A percentile compares a stretch with the other conserved stretches of the same genome.
phyloP scores from a whole-genome alignment of 1,139 yeast species.

The Maudiozyma humilis region DNA sequence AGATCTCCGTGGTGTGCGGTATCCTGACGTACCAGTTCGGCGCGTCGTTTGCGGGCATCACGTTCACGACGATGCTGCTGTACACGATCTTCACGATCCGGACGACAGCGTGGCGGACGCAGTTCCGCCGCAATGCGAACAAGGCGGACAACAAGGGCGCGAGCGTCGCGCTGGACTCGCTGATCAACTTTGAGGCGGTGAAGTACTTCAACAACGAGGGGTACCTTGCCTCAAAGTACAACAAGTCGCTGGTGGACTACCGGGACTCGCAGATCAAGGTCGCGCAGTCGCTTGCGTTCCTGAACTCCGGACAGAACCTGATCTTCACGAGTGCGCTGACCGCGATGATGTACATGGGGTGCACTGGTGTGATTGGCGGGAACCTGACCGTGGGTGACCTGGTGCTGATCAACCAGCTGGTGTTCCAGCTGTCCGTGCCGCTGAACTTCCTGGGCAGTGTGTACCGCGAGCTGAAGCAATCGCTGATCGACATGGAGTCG shows the following conservation, averaged over 20 bases:
- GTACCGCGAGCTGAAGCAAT: conserved; percentile 87
- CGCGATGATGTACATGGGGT: conserved; percentile 98
- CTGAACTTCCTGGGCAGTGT: conserved; percentile 91
- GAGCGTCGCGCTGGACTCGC: conserved; percentile 84
- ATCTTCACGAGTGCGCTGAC: conserved; percentile 90
- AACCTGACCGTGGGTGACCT: conserved; percentile 86
- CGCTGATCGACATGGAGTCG: conserved; percentile 87
- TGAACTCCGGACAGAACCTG: conserved; percentile 86
- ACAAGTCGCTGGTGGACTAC: conserved; percentile 62
- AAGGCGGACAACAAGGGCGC: conserved; percentile 94
- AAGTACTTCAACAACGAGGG: conserved; percentile 87
- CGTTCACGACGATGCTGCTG: conserved; percentile 77
- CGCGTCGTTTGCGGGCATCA: conserved; percentile 76
- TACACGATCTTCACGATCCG: conserved; percentile 80
- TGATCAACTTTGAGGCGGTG: conserved; percentile 90
- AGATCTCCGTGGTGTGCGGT: conserved; percentile 87
- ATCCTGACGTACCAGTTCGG: conserved; percentile 91
- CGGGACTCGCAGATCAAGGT: conserved; percentile 80
- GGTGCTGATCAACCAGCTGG: conserved; percentile 91
- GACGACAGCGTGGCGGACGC: conserved; percentile 95
- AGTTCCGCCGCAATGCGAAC: conserved; percentile 83
- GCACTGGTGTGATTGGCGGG: conserved; percentile 81
- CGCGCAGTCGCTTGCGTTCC: conserved; percentile 83
- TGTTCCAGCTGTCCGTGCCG: conserved; percentile 91
- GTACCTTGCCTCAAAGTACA: conserved; percentile 73